Base-by-base conservation (phyloP, 768 basidiomycete genomes). In the Kwoniella sp. region DNA sequence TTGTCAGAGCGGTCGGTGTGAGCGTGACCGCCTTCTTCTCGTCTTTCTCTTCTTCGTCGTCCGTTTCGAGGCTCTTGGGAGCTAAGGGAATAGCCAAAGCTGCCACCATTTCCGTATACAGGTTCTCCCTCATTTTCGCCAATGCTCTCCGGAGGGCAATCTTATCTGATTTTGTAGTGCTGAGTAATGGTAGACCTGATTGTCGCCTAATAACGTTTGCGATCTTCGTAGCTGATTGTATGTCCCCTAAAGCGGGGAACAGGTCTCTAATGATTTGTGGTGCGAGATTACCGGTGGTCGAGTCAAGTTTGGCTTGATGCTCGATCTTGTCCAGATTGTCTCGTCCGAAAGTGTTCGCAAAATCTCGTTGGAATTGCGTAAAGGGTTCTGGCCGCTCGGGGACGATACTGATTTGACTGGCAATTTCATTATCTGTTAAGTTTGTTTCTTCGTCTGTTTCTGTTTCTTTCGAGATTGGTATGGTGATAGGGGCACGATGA, bases 151-250 rank as follows among this genome's bases (percentile, higher is more conserved):
- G 44, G 4, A 76, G 47, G 5, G 56, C 65, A 8, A 68, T 58
- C 26, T 61, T 57, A 30, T 74, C 63, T 17, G 59, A 22, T 37
- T 58, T 67, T 25, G 48, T 26, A 19, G 36, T 30, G 9, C 37
- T 52, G 17, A 71, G 44, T 8, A 25, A 15, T 17, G 71, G 68
- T 25, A 73, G 51, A 24, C 61, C 70, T 19, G 70, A 40, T 21
- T 65, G 60, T 47, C 55, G 36, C 29, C 74, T 58, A 47, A 76
- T 21, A 29, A 57, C 53, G 50, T 76, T 76, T 48, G 66, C 66
- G 36, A 71, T 46, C 44, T 36, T 27, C 8, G 71, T 25, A 19
- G 68, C 68, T 4, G 55, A 50, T 29, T 47, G 29, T 9, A 53
- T 51, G 49, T 69, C 68, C 8, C 57, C 49, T 21, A 73, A 33